Conservation (phyloP, 352 stramenopile genomes). For the Phytophthora cryptogea region DNA sequence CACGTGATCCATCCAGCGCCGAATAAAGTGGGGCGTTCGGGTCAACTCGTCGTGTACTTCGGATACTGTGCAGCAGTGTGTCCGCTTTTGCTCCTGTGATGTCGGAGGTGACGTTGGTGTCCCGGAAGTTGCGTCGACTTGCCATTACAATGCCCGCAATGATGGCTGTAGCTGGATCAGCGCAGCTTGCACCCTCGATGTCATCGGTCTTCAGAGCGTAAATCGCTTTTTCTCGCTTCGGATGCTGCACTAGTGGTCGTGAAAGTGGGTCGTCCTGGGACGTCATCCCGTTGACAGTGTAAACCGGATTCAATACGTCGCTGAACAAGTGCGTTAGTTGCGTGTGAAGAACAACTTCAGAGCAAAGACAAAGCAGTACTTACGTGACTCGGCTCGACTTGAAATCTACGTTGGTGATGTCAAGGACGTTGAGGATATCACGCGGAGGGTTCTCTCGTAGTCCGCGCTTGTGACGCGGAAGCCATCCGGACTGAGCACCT, state of each 20-base stretch:
- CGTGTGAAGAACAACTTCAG: neutral
- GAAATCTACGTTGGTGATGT: constrained; percentile 79
- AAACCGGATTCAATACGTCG: constrained; percentile 76
- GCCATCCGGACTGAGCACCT: constrained; percentile 57
- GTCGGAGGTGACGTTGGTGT: constrained; percentile 64
- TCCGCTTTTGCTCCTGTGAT: constrained; percentile 68
- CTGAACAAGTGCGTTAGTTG: constrained; percentile 26
- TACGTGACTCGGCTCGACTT: constrained; percentile 76
- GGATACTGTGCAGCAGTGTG: constrained; percentile 71
- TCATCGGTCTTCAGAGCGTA: constrained; percentile 64
- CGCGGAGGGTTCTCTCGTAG: constrained; percentile 60
- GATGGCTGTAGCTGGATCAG: constrained; percentile 51
- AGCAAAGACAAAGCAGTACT: neutral
- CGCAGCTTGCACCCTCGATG: constrained; percentile 62
- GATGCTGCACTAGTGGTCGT: constrained; percentile 50
- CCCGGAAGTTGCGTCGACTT: constrained; percentile 58
- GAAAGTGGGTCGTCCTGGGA: constrained; percentile 54
- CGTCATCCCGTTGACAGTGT: constrained; percentile 71
- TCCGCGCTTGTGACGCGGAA: constrained; percentile 54
- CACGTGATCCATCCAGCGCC: constrained; percentile 56
- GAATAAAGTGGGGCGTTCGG: constrained; percentile 67
- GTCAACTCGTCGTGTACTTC: constrained; percentile 65
- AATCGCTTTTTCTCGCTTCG: constrained; percentile 53
- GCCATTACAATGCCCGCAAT: constrained; percentile 67
- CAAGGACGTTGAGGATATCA: constrained; percentile 61